Percentiles rank a stretch among this genome's conserved stretches.
These are phyloP conservation scores for Rhypophila decipiens DNA, from an alignment of 495 filamentous ascomycete species.

Conservation along the genomic window DNA sequence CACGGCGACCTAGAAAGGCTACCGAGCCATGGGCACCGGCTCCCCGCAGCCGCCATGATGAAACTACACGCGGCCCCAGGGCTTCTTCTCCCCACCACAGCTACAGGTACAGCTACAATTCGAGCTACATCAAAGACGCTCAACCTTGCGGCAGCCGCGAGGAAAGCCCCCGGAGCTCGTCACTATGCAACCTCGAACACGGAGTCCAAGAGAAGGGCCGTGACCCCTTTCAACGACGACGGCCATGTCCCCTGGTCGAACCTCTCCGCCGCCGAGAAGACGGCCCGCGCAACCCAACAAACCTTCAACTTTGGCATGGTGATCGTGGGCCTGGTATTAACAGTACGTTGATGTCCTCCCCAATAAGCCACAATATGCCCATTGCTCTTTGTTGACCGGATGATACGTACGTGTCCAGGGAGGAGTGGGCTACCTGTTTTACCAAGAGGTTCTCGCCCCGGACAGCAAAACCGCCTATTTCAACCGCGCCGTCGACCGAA, in stretches of 20 bases:
- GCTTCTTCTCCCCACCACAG: slow-evolving; percentile 3
- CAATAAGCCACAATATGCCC: neutral
- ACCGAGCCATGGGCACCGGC: slow-evolving; percentile 17
- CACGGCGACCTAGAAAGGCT: slow-evolving; percentile 10
- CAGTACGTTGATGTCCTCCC: too few relatives aligned
- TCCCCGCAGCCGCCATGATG: slow-evolving; percentile 18
- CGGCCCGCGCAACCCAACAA: slow-evolving; percentile 80
- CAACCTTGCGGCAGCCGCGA: slow-evolving; percentile 1
- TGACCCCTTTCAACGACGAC: slow-evolving; percentile 78
- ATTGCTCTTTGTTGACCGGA: slow-evolving; percentile 39
- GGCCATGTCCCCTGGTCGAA: slow-evolving; percentile 74
- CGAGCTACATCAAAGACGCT: neutral
- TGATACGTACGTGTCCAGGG: too few relatives aligned
- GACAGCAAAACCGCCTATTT: slow-evolving; percentile 83
- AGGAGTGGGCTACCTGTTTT: slow-evolving; percentile 71
- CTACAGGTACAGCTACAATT: slow-evolving; percentile 1
- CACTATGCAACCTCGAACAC: slow-evolving; percentile 4
- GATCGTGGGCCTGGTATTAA: slow-evolving; percentile 65
- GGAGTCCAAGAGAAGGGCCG: slow-evolving; percentile 47
- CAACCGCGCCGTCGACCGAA: slow-evolving; percentile 75
- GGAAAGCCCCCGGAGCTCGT: slow-evolving; percentile 27
- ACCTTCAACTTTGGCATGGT: slow-evolving; percentile 80
- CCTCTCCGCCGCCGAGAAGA: slow-evolving; percentile 70
- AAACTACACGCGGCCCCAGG: slow-evolving; percentile 12
- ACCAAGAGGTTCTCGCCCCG: slow-evolving; percentile 77